Evolutionary conservation across 768 basidiomycete genomes (phyloP).

Genomic region (Hygrocybe punicea): DNA sequence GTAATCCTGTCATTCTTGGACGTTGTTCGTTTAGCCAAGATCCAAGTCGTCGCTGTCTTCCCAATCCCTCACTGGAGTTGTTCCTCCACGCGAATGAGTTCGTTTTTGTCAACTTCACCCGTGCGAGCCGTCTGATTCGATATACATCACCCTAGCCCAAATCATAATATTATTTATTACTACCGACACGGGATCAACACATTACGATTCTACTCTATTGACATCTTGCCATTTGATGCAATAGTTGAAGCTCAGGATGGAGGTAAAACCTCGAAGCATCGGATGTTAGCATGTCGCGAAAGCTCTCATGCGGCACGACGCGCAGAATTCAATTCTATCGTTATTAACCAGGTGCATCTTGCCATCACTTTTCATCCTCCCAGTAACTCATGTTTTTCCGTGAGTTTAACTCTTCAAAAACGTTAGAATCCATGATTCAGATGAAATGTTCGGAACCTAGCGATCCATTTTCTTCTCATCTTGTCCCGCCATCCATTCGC

Average conservation of each 20-base stretch:
- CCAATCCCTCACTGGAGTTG: slow-evolving; percentile 1
- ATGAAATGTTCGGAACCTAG: background rate
- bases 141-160: slow-evolving; percentile 4
- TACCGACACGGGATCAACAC: slow-evolving; percentile 50
- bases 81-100: background rate
- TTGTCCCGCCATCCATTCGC: background rate
- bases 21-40: slow-evolving; percentile 25
- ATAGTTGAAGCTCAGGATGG: background rate
- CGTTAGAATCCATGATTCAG: slow-evolving; percentile 27
- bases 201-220: slow-evolving; percentile 63
- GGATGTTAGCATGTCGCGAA: slow-evolving; percentile 35
- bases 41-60: slow-evolving; percentile 8
- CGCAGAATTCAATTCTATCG: slow-evolving; percentile 33
- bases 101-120: background rate
- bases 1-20: slow-evolving; percentile 36
- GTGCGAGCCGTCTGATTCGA: background rate
- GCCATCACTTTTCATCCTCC: background rate
- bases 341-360: slow-evolving; percentile 42
- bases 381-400: background rate
- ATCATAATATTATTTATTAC: slow-evolving; percentile 46
- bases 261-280: slow-evolving; percentile 15
- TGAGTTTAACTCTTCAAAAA: slow-evolving; percentile 46
- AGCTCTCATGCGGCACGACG: slow-evolving; percentile 31
- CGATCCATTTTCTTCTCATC: background rate
- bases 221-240: slow-evolving; percentile 12